These are phyloP conservation scores for Sporothrix brunneoviolacea DNA, from an alignment of 2,329 filamentous ascomycete species.

Conservation along the genomic window DNA sequence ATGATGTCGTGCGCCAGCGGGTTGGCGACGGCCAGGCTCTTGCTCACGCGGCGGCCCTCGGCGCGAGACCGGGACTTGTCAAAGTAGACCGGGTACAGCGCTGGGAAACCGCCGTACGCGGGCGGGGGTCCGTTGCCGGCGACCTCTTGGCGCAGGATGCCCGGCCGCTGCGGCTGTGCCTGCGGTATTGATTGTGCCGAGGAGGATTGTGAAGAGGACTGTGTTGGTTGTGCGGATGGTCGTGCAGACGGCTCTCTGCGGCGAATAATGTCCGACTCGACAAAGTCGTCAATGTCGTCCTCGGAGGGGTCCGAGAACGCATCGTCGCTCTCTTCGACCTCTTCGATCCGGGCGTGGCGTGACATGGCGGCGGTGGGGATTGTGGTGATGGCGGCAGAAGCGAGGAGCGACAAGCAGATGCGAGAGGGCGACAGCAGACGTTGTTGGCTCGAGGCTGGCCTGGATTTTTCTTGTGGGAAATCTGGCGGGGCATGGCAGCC, in stretches of 20 bases:
- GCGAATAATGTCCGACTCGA: constrained; percentile 51
- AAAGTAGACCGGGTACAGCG: constrained; percentile 94
- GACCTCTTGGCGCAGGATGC: not conserved
- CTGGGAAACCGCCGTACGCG: constrained; percentile 71
- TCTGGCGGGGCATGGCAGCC: constrained; percentile 8
- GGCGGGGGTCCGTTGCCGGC: constrained; percentile 32
- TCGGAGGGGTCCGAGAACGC: constrained; percentile 78
- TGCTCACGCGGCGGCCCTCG: constrained; percentile 72
- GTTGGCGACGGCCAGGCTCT: constrained; percentile 67
- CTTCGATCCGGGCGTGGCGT: constrained; percentile 75
- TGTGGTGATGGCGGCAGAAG: not conserved
- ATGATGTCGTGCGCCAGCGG: constrained; percentile 86
- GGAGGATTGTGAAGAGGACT: constrained; percentile 21
- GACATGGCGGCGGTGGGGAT: constrained; percentile 51
- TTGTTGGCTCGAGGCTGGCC: not conserved
- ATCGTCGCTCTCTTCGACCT: constrained; percentile 75
- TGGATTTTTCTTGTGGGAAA: constrained; percentile 11
- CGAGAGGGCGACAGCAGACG: no score
- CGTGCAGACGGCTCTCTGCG: constrained; percentile 18
- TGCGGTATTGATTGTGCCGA: constrained; percentile 8
- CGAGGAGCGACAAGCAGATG: not conserved
- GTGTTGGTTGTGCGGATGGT: not conserved
- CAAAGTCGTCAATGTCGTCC: constrained; percentile 66
- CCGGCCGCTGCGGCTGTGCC: constrained; percentile 17
- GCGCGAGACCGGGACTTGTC: constrained; percentile 67